Base-by-base conservation (phyloP, 2,329 filamentous ascomycete genomes). In the Penicillium sp. region DNA sequence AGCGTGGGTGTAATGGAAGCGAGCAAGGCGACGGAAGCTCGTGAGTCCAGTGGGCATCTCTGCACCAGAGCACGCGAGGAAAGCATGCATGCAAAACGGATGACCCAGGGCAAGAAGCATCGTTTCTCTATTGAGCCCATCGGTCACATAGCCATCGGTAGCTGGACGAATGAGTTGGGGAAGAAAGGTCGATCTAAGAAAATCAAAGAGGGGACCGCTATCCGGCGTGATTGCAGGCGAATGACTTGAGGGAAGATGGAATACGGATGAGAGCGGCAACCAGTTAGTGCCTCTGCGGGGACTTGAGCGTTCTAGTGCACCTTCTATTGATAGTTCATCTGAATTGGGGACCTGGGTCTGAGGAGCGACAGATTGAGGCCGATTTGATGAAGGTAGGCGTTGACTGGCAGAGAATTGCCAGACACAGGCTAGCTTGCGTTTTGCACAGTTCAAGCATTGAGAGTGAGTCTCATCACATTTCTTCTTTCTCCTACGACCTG, bases 401-500 rank as follows among this genome's bases (percentile, higher is more conserved):
- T n/a, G 39, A 26, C 9, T 14, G 13, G 23, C 3, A 11, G 36
- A 37, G 34, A 37, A 14, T 48, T 24, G 54, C 65, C 65, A 67
- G 33, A 59, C 28, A 36, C 64, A 67, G 13, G 52, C 14, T 3
- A 62, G 31, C 7, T 42, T 45, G 23, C 47, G 48, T 39, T 44
- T 58, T 7, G 48, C 28, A 16, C 66, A 67, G 36, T 67, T 67
- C 1, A 52, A 23, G 13, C 66, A 67, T 13, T 40, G 47, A 1
- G 10, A 14, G 1, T 18, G 52, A 13, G 45, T 55, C 51, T 68
- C 64, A 13, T 68, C 65, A 11, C 66, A 68, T 47, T 68, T 67
- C 51, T 66, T 67, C 51, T 66, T 67, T 16, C 64, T 48, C 14
- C 47, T 54, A 5, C 63, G 57, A 28, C 65, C 63, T 67, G n/a